A percentile compares a stretch with the other conserved stretches of the same genome.
Conservation (phyloP, 225 moss, liverwort and hornwort genomes). For the Ulota crispa region DNA sequence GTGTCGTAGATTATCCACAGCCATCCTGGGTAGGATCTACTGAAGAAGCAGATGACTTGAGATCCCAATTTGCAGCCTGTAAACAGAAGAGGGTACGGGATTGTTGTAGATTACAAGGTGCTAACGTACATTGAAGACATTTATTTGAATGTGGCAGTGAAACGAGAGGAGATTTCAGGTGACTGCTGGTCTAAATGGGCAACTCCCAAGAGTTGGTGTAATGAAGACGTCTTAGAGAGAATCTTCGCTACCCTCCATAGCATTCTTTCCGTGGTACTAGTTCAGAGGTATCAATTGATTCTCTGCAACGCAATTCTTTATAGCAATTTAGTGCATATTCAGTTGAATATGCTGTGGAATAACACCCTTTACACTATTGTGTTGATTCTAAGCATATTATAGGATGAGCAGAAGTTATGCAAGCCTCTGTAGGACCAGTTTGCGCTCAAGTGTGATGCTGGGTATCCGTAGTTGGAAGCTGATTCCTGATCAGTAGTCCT, state of each 20-base stretch:
- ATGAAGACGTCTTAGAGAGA: conserved; percentile 19
- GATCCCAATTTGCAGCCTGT: not conserved
- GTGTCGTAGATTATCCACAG: not conserved
- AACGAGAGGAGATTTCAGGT: conserved; percentile 29
- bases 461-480: conserved; percentile 8
- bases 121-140: conserved; percentile 35
- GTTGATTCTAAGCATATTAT: conserved; percentile 5
- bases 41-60: not conserved
- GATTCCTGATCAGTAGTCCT: not conserved
- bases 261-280: not conserved
- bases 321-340: not conserved
- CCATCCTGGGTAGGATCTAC: not conserved
- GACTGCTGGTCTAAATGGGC: conserved; percentile 31
- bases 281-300: not conserved
- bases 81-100: not conserved
- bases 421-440: not conserved
- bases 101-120: conserved; percentile 4
- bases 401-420: not conserved
- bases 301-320: not conserved
- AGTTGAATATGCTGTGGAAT: not conserved
- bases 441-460: not conserved
- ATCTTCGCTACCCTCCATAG: not conserved
- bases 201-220: conserved; percentile 26
- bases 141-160: conserved; percentile 57
- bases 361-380: not conserved